These are phyloP conservation scores for Penicillium brevicompactum DNA, from an alignment of 2,329 filamentous ascomycete genomes.

Conservation along the genomic window DNA sequence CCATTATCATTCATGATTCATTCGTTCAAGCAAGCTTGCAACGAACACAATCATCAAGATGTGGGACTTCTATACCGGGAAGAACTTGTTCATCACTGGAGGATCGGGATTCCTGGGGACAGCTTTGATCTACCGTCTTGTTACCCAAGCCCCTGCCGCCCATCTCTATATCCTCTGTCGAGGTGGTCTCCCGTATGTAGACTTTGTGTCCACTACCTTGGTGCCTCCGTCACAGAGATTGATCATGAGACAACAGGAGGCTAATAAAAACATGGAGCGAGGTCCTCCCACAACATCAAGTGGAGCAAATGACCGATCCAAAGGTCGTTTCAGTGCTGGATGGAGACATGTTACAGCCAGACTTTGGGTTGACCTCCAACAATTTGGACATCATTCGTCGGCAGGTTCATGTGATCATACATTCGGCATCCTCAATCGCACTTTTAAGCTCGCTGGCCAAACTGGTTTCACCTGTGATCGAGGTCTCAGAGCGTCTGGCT, in stretches of 20 bases:
- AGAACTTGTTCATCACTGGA: slow-evolving; percentile 18
- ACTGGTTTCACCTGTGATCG: background rate
- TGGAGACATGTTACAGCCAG: slow-evolving; percentile 13
- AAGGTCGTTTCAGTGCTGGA: slow-evolving; percentile 7
- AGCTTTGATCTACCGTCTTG: slow-evolving; percentile 12
- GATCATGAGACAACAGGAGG: background rate
- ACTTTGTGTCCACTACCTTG: background rate
- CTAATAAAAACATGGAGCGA: slow-evolving; percentile 7
- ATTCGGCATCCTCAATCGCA: slow-evolving; percentile 17
- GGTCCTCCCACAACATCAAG: slow-evolving; percentile 3
- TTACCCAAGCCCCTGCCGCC: background rate
- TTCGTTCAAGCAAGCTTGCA: background rate
- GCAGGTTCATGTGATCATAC: slow-evolving; percentile 14
- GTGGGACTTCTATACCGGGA: slow-evolving; percentile 18
- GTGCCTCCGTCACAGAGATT: background rate
- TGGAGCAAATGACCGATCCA: background rate
- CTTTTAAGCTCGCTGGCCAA: background rate
- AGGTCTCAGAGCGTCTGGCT: background rate
- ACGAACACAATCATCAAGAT: slow-evolving; percentile 8
- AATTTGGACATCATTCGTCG: background rate
- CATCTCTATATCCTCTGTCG: slow-evolving; percentile 19
- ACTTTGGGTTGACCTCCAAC: slow-evolving; percentile 3
- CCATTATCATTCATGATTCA: background rate
- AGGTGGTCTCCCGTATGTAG: slow-evolving; percentile 7
- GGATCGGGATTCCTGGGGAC: slow-evolving; percentile 20